These are phyloP conservation scores for Achaetomiella virescens DNA, from an alignment of 495 filamentous ascomycete species.

Conservation along the genomic window DNA sequence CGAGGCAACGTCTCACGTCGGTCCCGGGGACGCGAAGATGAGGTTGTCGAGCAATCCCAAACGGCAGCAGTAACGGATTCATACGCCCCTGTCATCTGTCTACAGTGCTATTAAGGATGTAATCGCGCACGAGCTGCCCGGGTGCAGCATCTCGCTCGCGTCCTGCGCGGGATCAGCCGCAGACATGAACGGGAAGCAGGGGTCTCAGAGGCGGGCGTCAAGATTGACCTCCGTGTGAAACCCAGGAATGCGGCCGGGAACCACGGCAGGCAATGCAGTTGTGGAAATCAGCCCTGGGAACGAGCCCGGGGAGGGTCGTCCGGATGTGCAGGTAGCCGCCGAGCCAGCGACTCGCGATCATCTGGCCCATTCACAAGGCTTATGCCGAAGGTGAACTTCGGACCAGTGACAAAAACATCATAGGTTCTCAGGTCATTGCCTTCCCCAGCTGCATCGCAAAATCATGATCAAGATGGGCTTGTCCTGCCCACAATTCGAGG, in stretches of 20 bases:
- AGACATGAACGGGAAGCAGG: not conserved
- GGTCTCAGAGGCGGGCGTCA: not conserved
- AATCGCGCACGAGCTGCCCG: no score
- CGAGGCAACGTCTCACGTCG: conserved; percentile 1
- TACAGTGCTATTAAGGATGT: not conserved
- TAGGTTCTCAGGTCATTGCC: no score
- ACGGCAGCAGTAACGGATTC: not conserved
- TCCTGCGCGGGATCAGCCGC: not conserved
- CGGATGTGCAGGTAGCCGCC: not conserved
- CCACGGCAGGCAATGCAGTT: no score
- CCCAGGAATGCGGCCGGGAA: no score
- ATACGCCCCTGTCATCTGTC: no score
- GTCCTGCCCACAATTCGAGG: no score
- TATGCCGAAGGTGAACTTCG: no score
- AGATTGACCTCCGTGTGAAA: not conserved
- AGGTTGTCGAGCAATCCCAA: not conserved
- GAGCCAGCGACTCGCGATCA: not conserved
- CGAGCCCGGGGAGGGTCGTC: no score
- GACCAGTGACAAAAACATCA: no score
- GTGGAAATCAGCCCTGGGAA: no score
- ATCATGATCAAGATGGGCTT: no score
- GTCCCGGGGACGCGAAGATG: not conserved
- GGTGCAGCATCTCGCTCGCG: not conserved
- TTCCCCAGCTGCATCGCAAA: no score
- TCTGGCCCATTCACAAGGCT: not conserved